Conservation (phyloP, 2,329 filamentous ascomycete genomes). For the Fusarium haematococcum region DNA sequence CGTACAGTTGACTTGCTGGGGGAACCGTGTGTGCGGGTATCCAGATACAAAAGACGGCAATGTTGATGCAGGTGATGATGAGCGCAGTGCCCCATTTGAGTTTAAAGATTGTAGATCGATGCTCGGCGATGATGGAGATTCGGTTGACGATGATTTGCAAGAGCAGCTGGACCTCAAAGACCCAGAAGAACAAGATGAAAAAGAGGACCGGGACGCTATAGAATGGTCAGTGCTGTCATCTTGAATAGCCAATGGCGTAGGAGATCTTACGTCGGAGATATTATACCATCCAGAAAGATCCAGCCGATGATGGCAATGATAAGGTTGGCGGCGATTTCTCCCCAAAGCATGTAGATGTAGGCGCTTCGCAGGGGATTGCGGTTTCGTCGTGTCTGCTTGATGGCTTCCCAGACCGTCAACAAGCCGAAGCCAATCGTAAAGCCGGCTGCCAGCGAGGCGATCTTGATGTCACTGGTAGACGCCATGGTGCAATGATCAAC, state of each 20-base stretch:
- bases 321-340: constrained; percentile 55
- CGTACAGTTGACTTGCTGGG: constrained; percentile 52
- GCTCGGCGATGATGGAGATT: constrained; percentile 60
- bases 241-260: not conserved
- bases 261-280: constrained; percentile 46
- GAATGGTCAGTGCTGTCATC: not conserved
- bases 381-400: constrained; percentile 56
- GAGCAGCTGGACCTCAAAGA: constrained; percentile 61
- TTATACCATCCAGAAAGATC: constrained; percentile 52
- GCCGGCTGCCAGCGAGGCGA: constrained; percentile 48
- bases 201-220: constrained; percentile 49
- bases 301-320: constrained; percentile 54
- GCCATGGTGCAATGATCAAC: constrained; percentile 13
- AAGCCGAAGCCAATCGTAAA: constrained; percentile 57
- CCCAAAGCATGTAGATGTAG: constrained; percentile 61
- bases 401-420: constrained; percentile 54
- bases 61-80: constrained; percentile 62
- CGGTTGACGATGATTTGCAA: constrained; percentile 69
- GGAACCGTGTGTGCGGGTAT: constrained; percentile 60
- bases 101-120: constrained; percentile 49
- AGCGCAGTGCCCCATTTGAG: constrained; percentile 61
- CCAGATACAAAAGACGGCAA: constrained; percentile 66
- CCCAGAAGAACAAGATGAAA: constrained; percentile 55
- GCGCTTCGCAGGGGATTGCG: constrained; percentile 48
- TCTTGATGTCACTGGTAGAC: constrained; percentile 41